These are phyloP conservation scores for Lactarius sanguifluus DNA, from an alignment of 768 basidiomycete genomes.

Conservation along the genomic window DNA sequence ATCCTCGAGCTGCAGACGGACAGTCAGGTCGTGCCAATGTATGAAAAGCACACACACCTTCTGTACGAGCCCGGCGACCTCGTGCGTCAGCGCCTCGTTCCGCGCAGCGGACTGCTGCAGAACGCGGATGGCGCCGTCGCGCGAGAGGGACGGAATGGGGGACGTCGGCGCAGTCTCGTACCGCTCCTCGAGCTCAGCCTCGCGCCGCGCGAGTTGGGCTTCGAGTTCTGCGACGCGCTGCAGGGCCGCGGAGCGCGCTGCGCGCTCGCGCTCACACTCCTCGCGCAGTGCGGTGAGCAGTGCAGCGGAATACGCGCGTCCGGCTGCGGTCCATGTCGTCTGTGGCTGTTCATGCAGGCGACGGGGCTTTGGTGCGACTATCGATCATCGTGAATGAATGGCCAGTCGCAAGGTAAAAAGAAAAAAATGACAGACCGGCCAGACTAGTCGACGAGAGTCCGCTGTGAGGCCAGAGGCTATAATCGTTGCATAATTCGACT, in stretches of 20 bases:
- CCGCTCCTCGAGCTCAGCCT: conserved; percentile 49
- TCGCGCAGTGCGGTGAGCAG: conserved; percentile 45
- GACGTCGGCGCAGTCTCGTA: conserved; percentile 7
- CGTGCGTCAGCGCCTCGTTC: conserved; percentile 23
- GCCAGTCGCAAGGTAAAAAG: background rate
- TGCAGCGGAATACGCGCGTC: conserved; percentile 44
- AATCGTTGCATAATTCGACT: conserved; percentile 30
- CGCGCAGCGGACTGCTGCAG: conserved; percentile 24
- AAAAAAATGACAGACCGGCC: conserved; percentile 2
- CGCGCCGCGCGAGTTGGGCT: conserved; percentile 56
- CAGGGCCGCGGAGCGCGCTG: conserved; percentile 42
- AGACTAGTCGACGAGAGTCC: conserved; percentile 15
- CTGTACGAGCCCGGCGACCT: conserved; percentile 20
- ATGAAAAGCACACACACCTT: conserved; percentile 14
- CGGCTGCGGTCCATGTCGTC: conserved; percentile 29
- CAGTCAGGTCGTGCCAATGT: background rate
- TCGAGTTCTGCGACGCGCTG: conserved; percentile 46
- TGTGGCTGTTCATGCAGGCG: conserved; percentile 24
- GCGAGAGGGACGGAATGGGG: conserved; percentile 18
- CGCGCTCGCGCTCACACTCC: conserved; percentile 47
- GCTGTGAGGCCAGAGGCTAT: conserved; percentile 28
- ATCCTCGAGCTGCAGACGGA: conserved; percentile 18
- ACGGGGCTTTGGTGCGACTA: conserved; percentile 17
- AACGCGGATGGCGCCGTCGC: conserved; percentile 28
- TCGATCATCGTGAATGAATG: background rate